phyloP scores from a whole-genome alignment of 2,329 filamentous ascomycete genomes.

The Aspergillus awamori region DNA sequence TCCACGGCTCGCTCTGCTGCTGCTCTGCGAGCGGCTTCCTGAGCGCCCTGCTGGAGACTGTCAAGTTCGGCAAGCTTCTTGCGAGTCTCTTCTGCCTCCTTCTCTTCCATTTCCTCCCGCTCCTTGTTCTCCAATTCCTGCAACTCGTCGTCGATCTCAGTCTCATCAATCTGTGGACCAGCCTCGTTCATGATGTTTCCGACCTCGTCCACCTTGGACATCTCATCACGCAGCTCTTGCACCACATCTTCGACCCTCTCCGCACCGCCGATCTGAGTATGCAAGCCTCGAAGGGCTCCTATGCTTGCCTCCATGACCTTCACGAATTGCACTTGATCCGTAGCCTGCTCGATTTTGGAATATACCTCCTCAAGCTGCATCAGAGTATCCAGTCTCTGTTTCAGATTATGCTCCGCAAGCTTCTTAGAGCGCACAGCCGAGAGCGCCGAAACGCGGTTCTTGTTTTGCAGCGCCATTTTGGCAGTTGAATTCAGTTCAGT shows the following conservation, averaged over 20 bases:
- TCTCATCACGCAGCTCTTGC: slow-evolving; percentile 75
- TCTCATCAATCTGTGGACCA: slow-evolving; percentile 67
- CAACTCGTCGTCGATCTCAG: slow-evolving; percentile 84
- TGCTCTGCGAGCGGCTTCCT: slow-evolving; percentile 40
- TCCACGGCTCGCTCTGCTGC: slow-evolving; percentile 33
- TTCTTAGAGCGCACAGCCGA: slow-evolving; percentile 83
- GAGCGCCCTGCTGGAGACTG: slow-evolving; percentile 45
- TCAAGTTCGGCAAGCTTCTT: slow-evolving; percentile 54
- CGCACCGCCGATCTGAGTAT: slow-evolving; percentile 74
- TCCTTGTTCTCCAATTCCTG: slow-evolving; percentile 70
- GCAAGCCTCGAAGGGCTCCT: slow-evolving; percentile 70
- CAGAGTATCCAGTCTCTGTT: slow-evolving; percentile 71
- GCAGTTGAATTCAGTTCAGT: slow-evolving; percentile 58
- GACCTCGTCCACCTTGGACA: slow-evolving; percentile 81
- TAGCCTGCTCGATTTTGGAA: slow-evolving; percentile 79
- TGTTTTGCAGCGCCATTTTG: slow-evolving; percentile 68
- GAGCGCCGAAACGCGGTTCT: slow-evolving; percentile 75
- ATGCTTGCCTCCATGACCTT: slow-evolving; percentile 79
- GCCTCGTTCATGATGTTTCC: slow-evolving; percentile 73
- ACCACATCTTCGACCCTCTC: slow-evolving; percentile 76
- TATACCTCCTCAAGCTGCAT: slow-evolving; percentile 82
- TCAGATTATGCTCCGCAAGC: slow-evolving; percentile 72
- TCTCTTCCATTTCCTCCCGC: slow-evolving; percentile 49
- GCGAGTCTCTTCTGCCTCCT: slow-evolving; percentile 54
- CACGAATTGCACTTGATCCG: slow-evolving; percentile 81